These are phyloP conservation scores for Coelastrella sp. DNA, from an alignment of 139 green algal genomes.

Conservation along the genomic window DNA sequence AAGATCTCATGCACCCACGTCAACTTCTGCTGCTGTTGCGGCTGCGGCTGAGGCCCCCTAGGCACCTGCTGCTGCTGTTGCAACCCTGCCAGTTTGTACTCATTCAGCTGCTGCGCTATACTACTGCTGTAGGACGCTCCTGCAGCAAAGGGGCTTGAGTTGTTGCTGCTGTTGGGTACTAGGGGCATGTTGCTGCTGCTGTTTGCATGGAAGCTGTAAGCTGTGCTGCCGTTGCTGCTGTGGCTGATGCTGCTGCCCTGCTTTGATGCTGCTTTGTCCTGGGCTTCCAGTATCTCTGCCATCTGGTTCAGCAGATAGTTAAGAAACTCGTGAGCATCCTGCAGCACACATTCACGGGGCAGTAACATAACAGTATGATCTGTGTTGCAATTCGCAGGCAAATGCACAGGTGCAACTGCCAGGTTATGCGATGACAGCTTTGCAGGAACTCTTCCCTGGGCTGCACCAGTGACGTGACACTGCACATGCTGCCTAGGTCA, in stretches of 20 bases:
- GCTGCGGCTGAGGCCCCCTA: not conserved
- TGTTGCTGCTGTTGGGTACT: not conserved
- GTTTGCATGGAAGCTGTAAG: not conserved
- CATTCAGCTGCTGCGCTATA: not conserved
- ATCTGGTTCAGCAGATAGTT: conserved; percentile 97
- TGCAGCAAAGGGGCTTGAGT: not conserved
- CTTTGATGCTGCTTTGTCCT: conserved; percentile 58
- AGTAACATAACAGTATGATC: too few relatives aligned
- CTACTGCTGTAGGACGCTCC: not conserved
- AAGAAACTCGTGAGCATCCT: conserved; percentile 99
- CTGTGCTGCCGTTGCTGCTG: not conserved
- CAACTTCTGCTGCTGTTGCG: conserved; percentile 9
- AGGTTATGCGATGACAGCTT: too few relatives aligned
- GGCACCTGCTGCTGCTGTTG: conserved; percentile 19
- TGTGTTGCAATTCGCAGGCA: too few relatives aligned
- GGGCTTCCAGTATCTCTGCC: conserved; percentile 89
- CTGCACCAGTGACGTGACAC: too few relatives aligned
- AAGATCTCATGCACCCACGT: conserved; percentile 98
- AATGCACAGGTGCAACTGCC: not conserved
- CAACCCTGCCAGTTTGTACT: not conserved
- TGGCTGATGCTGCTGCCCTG: conserved; percentile 11
- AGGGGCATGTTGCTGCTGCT: not conserved
- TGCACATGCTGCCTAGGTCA: too few relatives aligned
- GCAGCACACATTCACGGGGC: conserved; percentile 44
- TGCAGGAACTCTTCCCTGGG: too few relatives aligned